Evolutionary conservation across 805 yeast species (phyloP).

Genomic region (Metschnikowia anglica): DNA sequence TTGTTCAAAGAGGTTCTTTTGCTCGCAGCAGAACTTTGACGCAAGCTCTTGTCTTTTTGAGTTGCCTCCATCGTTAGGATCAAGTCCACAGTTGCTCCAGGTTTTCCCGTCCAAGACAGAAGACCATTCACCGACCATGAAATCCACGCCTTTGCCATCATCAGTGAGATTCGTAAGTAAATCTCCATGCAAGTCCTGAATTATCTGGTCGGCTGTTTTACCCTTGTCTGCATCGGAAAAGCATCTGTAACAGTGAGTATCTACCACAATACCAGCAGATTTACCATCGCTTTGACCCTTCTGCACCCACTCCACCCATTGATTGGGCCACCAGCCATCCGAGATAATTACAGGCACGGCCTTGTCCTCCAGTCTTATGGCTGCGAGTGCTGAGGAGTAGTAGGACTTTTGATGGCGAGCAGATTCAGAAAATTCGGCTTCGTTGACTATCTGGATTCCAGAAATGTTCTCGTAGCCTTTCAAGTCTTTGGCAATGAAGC

Average conservation of each 20-base stretch:
- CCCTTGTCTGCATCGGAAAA: slow-evolving; percentile 71
- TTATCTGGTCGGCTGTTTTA: slow-evolving; percentile 64
- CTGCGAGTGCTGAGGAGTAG: slow-evolving; percentile 61
- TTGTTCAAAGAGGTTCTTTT: slow-evolving; percentile 46
- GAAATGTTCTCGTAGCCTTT: slow-evolving; percentile 60
- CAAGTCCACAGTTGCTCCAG: slow-evolving; percentile 55
- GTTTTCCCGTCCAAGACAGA: slow-evolving; percentile 78
- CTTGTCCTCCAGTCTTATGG: slow-evolving; percentile 55
- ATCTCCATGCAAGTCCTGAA: slow-evolving; percentile 51
- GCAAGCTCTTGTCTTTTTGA: slow-evolving; percentile 54
- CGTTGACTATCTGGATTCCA: slow-evolving; percentile 86
- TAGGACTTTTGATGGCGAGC: slow-evolving; percentile 55
- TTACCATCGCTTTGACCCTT: slow-evolving; percentile 32
- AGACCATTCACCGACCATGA: slow-evolving; percentile 86
- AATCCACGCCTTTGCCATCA: slow-evolving; percentile 53
- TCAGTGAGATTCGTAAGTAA: slow-evolving; percentile 49
- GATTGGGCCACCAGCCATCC: slow-evolving; percentile 91
- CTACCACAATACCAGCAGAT: slow-evolving; percentile 67
- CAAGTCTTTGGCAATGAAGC: slow-evolving; percentile 63
- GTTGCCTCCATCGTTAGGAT: slow-evolving; percentile 24
- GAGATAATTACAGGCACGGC: slow-evolving; percentile 74
- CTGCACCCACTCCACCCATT: slow-evolving; percentile 69
- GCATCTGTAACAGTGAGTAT: slow-evolving; percentile 84
- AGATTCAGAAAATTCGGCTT: slow-evolving; percentile 63
- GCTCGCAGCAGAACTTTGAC: slow-evolving; percentile 57